Conservation (phyloP, 148 eudicot species). For the Rhododendron mucronatum region DNA sequence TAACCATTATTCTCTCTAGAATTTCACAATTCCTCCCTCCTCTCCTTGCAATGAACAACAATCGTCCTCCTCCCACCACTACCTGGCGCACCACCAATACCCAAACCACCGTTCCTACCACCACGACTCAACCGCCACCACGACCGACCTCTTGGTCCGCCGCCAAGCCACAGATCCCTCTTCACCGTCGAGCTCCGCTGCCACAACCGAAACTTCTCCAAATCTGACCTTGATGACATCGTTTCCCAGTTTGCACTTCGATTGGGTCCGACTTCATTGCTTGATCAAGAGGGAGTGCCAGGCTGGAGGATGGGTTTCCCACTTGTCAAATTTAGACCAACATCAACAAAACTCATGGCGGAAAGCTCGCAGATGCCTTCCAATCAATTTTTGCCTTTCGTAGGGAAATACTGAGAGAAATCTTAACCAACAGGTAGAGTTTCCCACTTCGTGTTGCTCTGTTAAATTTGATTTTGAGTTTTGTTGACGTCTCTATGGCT, state of each 20-base stretch:
- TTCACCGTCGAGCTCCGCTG: no score
- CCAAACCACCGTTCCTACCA: no score
- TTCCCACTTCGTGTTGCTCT: background rate
- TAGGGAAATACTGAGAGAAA: conserved; percentile 33
- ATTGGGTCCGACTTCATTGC: conserved; percentile 37
- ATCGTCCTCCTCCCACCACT: background rate
- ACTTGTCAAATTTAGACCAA: background rate
- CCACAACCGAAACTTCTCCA: no score
- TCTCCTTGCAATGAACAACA: background rate
- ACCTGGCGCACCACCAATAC: no score
- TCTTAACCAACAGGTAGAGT: conserved; percentile 43
- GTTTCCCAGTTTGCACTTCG: conserved; percentile 4
- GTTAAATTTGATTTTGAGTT: background rate
- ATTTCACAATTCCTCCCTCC: background rate
- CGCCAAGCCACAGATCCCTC: no score
- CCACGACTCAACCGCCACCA: no score
- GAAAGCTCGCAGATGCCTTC: no score
- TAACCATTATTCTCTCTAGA: background rate
- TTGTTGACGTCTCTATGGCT: background rate
- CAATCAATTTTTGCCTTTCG: conserved; percentile 33
- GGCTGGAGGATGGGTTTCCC: conserved; percentile 48
- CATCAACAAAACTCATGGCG: no score
- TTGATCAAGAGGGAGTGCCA: conserved; percentile 42
- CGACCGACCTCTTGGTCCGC: no score
- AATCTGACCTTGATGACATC: conserved; percentile 13